Conservation (phyloP, 2,329 filamentous ascomycete species). For the Penicillium sp. region DNA sequence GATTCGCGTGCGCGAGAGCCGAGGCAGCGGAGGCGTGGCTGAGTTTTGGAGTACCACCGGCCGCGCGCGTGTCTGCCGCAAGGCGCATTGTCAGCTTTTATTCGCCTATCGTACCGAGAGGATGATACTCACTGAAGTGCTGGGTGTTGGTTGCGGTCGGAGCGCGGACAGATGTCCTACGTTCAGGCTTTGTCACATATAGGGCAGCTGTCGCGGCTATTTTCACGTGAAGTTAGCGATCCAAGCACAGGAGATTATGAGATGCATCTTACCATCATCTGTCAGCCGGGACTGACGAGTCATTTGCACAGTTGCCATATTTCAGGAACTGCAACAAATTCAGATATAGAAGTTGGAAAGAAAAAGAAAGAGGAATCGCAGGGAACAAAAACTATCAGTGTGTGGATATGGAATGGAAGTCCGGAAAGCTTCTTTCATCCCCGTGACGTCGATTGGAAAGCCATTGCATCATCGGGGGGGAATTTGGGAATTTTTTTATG, state of each 20-base stretch:
- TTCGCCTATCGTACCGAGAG: background rate
- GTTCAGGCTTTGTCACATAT: slow-evolving; percentile 50
- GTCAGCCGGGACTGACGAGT: slow-evolving; percentile 29
- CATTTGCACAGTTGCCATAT: slow-evolving; percentile 34
- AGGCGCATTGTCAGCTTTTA: slow-evolving; percentile 5
- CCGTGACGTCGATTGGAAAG: slow-evolving; percentile 32
- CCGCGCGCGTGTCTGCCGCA: slow-evolving; percentile 21
- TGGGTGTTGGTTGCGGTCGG: slow-evolving; percentile 15
- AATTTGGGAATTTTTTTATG: background rate
- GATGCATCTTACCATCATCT: slow-evolving; percentile 32
- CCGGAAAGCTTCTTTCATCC: slow-evolving; percentile 27
- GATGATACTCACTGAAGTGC: slow-evolving; percentile 22
- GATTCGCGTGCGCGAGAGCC: slow-evolving; percentile 69
- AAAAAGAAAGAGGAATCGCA: background rate
- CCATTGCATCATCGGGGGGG: slow-evolving; percentile 25
- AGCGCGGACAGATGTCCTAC: slow-evolving; percentile 29
- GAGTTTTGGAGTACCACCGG: slow-evolving; percentile 59
- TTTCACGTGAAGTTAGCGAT: slow-evolving; percentile 11
- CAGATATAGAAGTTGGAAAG: slow-evolving; percentile 3
- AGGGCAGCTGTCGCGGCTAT: slow-evolving; percentile 61
- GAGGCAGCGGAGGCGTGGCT: slow-evolving; percentile 64
- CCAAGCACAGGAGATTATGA: background rate
- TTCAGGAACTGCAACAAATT: slow-evolving; percentile 3
- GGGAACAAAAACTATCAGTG: slow-evolving; percentile 13
- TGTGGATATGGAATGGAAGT: slow-evolving; percentile 19